Evolutionary conservation across 2,329 filamentous ascomycete species (phyloP).

Genomic region (Aspergillus quadrilineatus): DNA sequence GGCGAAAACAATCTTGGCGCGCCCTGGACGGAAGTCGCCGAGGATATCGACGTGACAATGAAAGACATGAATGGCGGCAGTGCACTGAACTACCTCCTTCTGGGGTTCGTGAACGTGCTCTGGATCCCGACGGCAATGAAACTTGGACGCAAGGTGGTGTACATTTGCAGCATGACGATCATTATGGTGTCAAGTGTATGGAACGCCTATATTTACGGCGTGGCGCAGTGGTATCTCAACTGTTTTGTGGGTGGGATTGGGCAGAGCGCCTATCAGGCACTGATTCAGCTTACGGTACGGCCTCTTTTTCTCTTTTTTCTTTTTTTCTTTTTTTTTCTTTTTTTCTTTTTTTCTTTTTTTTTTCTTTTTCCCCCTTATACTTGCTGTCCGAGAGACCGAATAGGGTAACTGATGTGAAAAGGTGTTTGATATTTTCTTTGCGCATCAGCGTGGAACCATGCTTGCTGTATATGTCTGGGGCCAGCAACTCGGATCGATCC

Average conservation of each 20-base stretch:
- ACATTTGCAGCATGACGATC: constrained; percentile 35
- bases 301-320: not conserved
- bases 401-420: constrained; percentile 11
- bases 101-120: constrained; percentile 45
- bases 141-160: constrained; percentile 35
- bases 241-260: constrained; percentile 10
- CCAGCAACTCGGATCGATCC: constrained; percentile 41
- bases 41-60: constrained; percentile 39
- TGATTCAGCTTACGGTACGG: constrained; percentile 40
- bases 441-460: constrained; percentile 39
- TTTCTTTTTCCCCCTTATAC: no score
- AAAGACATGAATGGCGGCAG: constrained; percentile 45
- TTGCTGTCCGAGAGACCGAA: no score
- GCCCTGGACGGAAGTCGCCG: constrained; percentile 43
- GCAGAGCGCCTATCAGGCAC: constrained; percentile 35
- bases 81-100: constrained; percentile 42
- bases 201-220: constrained; percentile 28
- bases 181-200: constrained; percentile 33
- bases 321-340: not conserved
- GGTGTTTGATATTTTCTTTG: constrained; percentile 43
- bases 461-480: constrained; percentile 42
- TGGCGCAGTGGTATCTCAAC: constrained; percentile 36
- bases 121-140: constrained; percentile 38
- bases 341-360: not conserved
- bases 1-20: constrained; percentile 45